Conservation (phyloP, 2,329 filamentous ascomycete genomes). For the Parascedosporium putredinis region DNA sequence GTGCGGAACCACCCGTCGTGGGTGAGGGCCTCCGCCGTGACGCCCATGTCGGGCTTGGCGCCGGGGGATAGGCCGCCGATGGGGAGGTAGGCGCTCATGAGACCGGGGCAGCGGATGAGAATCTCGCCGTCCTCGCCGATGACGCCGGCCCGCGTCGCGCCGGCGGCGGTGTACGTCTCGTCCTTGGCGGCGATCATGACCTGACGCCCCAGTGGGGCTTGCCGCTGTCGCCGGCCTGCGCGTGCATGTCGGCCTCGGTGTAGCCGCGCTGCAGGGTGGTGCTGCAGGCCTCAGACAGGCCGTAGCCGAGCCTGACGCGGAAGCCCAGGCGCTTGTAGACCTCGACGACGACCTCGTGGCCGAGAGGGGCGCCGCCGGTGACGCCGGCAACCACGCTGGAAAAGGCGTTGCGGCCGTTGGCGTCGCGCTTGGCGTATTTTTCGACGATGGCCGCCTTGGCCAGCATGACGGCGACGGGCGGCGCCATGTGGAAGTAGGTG, state of each 20-base stretch:
- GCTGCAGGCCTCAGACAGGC: slow-evolving; percentile 65
- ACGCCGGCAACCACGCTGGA: slow-evolving; percentile 41
- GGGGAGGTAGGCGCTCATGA: slow-evolving; percentile 61
- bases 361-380: slow-evolving; percentile 55
- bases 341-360: slow-evolving; percentile 42
- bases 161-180: slow-evolving; percentile 15
- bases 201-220: slow-evolving; percentile 57
- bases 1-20: slow-evolving; percentile 60
- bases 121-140: slow-evolving; percentile 51
- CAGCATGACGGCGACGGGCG: slow-evolving; percentile 59
- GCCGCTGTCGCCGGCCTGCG: slow-evolving; percentile 49
- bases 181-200: slow-evolving; percentile 50
- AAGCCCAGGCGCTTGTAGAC: slow-evolving; percentile 50
- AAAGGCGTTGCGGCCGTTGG: slow-evolving; percentile 39
- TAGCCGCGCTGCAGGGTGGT: slow-evolving; percentile 50
- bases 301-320: slow-evolving; percentile 51
- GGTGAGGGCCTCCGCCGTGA: slow-evolving; percentile 27
- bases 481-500: slow-evolving; percentile 55
- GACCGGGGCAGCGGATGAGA: slow-evolving; percentile 50
- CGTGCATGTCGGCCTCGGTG: slow-evolving; percentile 30
- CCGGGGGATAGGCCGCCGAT: slow-evolving; percentile 29
- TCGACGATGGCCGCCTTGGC: slow-evolving; percentile 60
- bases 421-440: slow-evolving; percentile 39
- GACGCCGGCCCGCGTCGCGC: slow-evolving; percentile 28
- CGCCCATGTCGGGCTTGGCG: slow-evolving; percentile 23